A percentile compares a stretch with the other conserved stretches of the same genome.
phyloP scores from a whole-genome alignment of 2,329 filamentous ascomycete genomes.

The Penicillium sp. region DNA sequence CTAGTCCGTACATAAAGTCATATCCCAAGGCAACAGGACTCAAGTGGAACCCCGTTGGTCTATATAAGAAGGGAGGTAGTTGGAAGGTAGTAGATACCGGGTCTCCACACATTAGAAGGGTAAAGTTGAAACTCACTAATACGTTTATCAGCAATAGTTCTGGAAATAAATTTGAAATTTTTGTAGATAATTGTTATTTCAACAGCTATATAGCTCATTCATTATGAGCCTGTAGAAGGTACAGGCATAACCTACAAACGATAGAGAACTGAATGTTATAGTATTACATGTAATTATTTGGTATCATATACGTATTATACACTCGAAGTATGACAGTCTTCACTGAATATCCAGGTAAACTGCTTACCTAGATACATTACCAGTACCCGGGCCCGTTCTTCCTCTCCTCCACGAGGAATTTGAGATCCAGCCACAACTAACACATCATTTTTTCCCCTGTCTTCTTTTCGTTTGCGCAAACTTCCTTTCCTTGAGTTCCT shows the following conservation, averaged over 20 bases:
- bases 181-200: neutral
- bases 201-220: neutral
- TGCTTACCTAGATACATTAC: neutral
- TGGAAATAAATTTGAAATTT: neutral
- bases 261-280: neutral
- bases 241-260: neutral
- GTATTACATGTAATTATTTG: neutral
- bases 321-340: neutral
- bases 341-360: neutral
- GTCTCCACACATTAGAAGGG: neutral
- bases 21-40: neutral
- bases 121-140: neutral
- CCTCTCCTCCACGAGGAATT: conserved; percentile 26
- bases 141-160: no score
- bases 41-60: neutral
- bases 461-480: neutral
- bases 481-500: neutral
- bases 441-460: conserved; percentile 9
- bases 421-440: conserved; percentile 22
- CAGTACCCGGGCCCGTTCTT: conserved; percentile 12
- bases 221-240: no score
- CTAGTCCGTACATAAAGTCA: neutral
- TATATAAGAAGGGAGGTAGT: no score
- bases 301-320: neutral
- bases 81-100: neutral